Evolutionary conservation across 2,329 filamentous ascomycete genomes (phyloP), one percentile per base, ranked within the genome.

Genomic region (Epichloe festucae): DNA sequence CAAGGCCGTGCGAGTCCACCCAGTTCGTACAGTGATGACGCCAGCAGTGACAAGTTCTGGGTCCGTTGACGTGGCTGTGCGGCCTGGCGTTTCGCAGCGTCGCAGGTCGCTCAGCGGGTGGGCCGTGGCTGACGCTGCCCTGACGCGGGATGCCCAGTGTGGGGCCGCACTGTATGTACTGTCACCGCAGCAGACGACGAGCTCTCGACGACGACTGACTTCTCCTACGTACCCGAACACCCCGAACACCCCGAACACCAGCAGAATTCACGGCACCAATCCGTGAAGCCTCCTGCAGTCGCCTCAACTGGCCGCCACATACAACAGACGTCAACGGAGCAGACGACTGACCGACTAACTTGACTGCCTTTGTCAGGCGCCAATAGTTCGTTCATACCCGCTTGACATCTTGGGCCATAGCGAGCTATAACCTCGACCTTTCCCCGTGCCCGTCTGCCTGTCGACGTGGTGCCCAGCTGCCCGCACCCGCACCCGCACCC

Each of bases 401-500:
- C 5, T 3, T 44, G 34, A 31, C 17, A 4, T 40, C 17, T 21
- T 34, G 23, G 11, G 17, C 27, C n/a, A 31, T 21, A 11, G 23
- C 5, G 21, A 42, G 38, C 44, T 21, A 38, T 7, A 5, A 19
- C 11, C 35, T 17, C 12, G 17, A 6, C 36, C 36, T 19, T 46
- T 41, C 17, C 17, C 39, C 35, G 34, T 41, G n/a, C 17, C 39
- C 35, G 34, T 12, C 12, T n/a, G 12, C 34, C 19, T 5, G 36
- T 12, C 19, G 19, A 21, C 19, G 19, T 21, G 19, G 19, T 21
- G 19, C 19, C 19, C 19, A 31, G 17, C 34, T 19, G 17, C 52
- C 48, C 34, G 3, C 19, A 21, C 23, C 23, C 1, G 10, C 36
- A 35, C 46, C 52, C 44, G 36, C 49, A 70, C 23, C 17, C 17